phyloP scores from a whole-genome alignment of 2,329 filamentous ascomycete species.

The Diplodia mutila region DNA sequence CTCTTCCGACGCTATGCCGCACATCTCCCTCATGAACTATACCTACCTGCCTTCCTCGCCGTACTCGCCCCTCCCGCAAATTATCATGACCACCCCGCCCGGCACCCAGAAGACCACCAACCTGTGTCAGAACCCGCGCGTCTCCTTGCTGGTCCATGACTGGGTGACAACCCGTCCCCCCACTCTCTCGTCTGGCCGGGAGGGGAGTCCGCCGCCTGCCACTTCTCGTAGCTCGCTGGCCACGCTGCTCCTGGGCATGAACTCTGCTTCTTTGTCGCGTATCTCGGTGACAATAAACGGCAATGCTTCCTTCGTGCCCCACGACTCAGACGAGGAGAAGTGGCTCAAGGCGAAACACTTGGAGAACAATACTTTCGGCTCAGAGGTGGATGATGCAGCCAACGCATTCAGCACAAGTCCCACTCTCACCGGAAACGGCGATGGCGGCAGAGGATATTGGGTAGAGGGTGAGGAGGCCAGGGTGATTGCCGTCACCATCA shows the following conservation, averaged over 20 bases:
- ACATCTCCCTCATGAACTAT: slow-evolving; percentile 98
- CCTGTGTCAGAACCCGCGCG: slow-evolving; percentile 79
- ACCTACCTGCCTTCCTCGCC: slow-evolving; percentile 83
- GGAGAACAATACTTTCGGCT: slow-evolving; percentile 87
- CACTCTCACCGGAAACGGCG: slow-evolving; percentile 45
- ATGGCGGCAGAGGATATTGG: slow-evolving; percentile 64
- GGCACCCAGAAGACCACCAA: slow-evolving; percentile 81
- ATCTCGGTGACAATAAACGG: slow-evolving; percentile 96
- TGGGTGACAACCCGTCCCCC: slow-evolving; percentile 94
- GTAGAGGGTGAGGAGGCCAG: slow-evolving; percentile 81
- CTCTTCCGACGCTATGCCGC: slow-evolving; percentile 78
- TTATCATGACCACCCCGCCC: slow-evolving; percentile 88
- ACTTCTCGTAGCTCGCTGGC: slow-evolving; percentile 72
- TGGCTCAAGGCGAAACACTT: slow-evolving; percentile 85
- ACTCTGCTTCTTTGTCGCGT: slow-evolving; percentile 81
- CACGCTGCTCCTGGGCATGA: slow-evolving; percentile 83
- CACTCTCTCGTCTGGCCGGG: slow-evolving; percentile 61
- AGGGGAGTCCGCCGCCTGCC: slow-evolving; percentile 65
- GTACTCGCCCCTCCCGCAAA: slow-evolving; percentile 66
- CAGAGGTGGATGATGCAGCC: slow-evolving; percentile 36
- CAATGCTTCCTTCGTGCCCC: slow-evolving; percentile 72
- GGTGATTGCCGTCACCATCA: slow-evolving; percentile 84
- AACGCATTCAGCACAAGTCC: slow-evolving; percentile 37
- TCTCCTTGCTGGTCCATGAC: slow-evolving; percentile 95
- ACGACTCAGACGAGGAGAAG: slow-evolving; percentile 77